phyloP scores from a whole-genome alignment of 2,329 filamentous ascomycete species.

The Aspergillus proliferans region DNA sequence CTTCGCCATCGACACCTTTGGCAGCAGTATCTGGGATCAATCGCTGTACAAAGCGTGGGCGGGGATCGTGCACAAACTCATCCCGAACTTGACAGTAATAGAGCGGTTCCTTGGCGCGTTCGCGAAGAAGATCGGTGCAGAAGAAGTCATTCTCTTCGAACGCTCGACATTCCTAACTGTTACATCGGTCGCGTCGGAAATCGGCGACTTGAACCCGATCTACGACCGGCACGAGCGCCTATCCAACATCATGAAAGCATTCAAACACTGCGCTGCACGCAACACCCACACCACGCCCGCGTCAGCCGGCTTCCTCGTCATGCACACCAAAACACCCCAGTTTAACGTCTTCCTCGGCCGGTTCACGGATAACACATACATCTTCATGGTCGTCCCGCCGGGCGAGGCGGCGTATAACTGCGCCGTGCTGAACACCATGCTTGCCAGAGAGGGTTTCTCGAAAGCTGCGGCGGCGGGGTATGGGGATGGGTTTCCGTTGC shows the following conservation, averaged over 20 bases:
- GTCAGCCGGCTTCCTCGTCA: constrained; percentile 39
- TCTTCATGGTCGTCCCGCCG: constrained; percentile 84
- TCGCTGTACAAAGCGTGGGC: constrained; percentile 98
- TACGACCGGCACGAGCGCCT: constrained; percentile 91
- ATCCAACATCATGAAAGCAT: constrained; percentile 96
- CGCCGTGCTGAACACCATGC: constrained; percentile 81
- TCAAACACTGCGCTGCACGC: constrained; percentile 68
- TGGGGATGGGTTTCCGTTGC: constrained; percentile 38
- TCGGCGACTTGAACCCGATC: constrained; percentile 75
- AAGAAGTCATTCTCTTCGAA: constrained; percentile 92
- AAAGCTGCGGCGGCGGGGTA: constrained; percentile 48
- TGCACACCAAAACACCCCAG: constrained; percentile 46
- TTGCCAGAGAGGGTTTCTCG: constrained; percentile 76
- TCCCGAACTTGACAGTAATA: constrained; percentile 86
- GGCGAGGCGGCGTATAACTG: constrained; percentile 89
- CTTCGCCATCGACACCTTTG: constrained; percentile 78
- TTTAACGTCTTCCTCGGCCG: constrained; percentile 95
- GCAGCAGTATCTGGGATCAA: constrained; percentile 98
- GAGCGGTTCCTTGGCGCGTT: constrained; percentile 78
- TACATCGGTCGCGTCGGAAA: constrained; percentile 75
- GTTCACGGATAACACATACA: constrained; percentile 95
- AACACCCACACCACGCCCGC: constrained; percentile 41
- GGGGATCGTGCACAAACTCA: constrained; percentile 92
- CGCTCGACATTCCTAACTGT: constrained; percentile 93
- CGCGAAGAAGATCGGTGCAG: constrained; percentile 78